Percentiles rank a stretch among this genome's conserved stretches.
phyloP scores from a whole-genome alignment of 2,329 filamentous ascomycete genomes.

The Epichloe amarillans region DNA sequence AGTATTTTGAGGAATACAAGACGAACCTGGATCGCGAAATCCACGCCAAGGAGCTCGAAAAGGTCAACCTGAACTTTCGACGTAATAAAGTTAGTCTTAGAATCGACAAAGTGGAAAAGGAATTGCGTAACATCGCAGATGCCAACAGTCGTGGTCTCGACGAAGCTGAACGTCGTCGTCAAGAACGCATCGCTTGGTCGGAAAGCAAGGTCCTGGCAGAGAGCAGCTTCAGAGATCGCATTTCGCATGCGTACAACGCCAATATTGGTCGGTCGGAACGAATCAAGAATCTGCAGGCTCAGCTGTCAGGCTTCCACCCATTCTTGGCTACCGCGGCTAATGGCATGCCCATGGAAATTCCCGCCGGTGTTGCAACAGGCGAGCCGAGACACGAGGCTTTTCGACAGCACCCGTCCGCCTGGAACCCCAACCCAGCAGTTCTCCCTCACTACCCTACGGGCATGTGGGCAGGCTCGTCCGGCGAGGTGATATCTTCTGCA shows the following conservation, averaged over 20 bases:
- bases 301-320: constrained; percentile 20
- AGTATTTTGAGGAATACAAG: constrained; percentile 45
- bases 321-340: constrained; percentile 18
- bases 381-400: constrained; percentile 11
- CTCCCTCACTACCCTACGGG: constrained; percentile 21
- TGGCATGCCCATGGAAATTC: constrained; percentile 19
- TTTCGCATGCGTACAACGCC: constrained; percentile 24
- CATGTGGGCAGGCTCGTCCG: constrained; percentile 23
- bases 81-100: constrained; percentile 59
- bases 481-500: constrained; percentile 19
- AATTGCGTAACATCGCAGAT: constrained; percentile 56
- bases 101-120: constrained; percentile 58
- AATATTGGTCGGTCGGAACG: constrained; percentile 20
- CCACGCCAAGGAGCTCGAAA: constrained; percentile 50
- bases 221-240: constrained; percentile 30
- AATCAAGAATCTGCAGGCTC: constrained; percentile 17
- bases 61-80: constrained; percentile 49
- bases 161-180: constrained; percentile 46
- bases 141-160: constrained; percentile 53
- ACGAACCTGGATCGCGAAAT: constrained; percentile 48
- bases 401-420: constrained; percentile 14
- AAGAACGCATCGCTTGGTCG: constrained; percentile 34
- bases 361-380: constrained; percentile 5
- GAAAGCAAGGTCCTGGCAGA: constrained; percentile 33
- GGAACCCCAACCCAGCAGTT: constrained; percentile 23